phyloP scores from a whole-genome alignment of 1,284 basidiomycete genomes.

The Inonotus obliquus region DNA sequence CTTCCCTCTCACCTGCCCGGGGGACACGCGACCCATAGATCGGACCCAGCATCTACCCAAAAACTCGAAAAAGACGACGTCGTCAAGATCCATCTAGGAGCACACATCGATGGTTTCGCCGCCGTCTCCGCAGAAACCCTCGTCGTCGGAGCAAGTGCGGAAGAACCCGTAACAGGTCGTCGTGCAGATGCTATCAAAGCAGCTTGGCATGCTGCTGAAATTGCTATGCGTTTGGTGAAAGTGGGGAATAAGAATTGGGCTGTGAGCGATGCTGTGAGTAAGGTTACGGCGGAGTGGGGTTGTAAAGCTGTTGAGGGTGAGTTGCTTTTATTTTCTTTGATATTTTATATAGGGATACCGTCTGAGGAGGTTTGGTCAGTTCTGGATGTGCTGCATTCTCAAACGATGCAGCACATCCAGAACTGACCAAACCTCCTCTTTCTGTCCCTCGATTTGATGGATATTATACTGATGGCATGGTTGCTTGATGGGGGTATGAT shows the following conservation, averaged over 20 bases:
- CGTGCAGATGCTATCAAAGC: conserved; percentile 91
- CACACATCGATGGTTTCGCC: conserved; percentile 95
- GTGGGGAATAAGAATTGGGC: conserved; percentile 93
- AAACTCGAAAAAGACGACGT: conserved; percentile 84
- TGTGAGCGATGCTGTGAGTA: conserved; percentile 84
- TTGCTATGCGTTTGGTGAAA: conserved; percentile 84
- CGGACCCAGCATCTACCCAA: conserved; percentile 63
- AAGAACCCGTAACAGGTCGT: conserved; percentile 76
- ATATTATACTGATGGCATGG: too few relatives aligned
- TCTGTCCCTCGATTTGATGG: too few relatives aligned
- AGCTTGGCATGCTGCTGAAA: conserved; percentile 89
- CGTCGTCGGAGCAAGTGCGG: conserved; percentile 72
- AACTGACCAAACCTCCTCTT: too few relatives aligned
- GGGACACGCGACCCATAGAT: conserved; percentile 49
- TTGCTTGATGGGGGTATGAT: too few relatives aligned
- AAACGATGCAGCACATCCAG: too few relatives aligned
- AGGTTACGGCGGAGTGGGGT: conserved; percentile 68
- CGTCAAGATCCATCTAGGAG: conserved; percentile 93
- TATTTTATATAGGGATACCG: too few relatives aligned
- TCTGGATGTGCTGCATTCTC: too few relatives aligned
- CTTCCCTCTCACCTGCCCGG: neutral
- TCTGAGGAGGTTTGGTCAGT: too few relatives aligned
- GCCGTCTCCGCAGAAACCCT: conserved; percentile 89
- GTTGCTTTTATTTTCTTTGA: conserved; percentile 27
- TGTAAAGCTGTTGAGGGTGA: conserved; percentile 89